A percentile compares a stretch with the other conserved stretches of the same genome.
These are phyloP conservation scores for Exutisphaerella laricina DNA, from an alignment of 2,329 filamentous ascomycete genomes.

Conservation along the genomic window DNA sequence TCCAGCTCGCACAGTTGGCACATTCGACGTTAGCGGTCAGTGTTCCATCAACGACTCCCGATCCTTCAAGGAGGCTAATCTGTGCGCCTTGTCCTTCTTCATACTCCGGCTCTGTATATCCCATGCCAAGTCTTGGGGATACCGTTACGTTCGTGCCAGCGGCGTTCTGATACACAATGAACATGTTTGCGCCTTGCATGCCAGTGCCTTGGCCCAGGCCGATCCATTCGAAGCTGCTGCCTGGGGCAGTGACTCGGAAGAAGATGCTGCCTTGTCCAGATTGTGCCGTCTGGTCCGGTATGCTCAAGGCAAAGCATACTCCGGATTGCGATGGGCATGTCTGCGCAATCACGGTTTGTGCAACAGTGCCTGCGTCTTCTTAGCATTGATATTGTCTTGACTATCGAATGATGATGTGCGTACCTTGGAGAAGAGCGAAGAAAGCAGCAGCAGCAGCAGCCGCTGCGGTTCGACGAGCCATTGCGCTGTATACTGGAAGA, in stretches of 20 bases:
- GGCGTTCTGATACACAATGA: constrained; percentile 52
- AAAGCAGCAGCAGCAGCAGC: too few relatives aligned
- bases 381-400: too few relatives aligned
- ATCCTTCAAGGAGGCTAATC: constrained; percentile 48
- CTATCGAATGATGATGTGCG: too few relatives aligned
- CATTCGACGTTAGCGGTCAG: constrained; percentile 55
- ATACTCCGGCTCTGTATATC: constrained; percentile 40
- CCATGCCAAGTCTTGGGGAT: constrained; percentile 46
- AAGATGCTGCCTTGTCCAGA: constrained; percentile 52
- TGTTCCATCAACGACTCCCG: constrained; percentile 46
- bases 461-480: too few relatives aligned
- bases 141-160: constrained; percentile 53
- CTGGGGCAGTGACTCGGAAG: constrained; percentile 53
- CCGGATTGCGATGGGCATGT: constrained; percentile 13
- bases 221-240: constrained; percentile 49
- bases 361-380: background rate
- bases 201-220: constrained; percentile 51
- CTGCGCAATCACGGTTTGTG: constrained; percentile 11
- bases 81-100: constrained; percentile 36
- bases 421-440: too few relatives aligned
- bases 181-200: constrained; percentile 56
- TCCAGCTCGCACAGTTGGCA: constrained; percentile 49
- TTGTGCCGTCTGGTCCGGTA: constrained; percentile 48
- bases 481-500: too few relatives aligned
- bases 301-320: constrained; percentile 49